phyloP scores from a whole-genome alignment of 2,329 filamentous ascomycete genomes.

The Ophiostoma ulmi region DNA sequence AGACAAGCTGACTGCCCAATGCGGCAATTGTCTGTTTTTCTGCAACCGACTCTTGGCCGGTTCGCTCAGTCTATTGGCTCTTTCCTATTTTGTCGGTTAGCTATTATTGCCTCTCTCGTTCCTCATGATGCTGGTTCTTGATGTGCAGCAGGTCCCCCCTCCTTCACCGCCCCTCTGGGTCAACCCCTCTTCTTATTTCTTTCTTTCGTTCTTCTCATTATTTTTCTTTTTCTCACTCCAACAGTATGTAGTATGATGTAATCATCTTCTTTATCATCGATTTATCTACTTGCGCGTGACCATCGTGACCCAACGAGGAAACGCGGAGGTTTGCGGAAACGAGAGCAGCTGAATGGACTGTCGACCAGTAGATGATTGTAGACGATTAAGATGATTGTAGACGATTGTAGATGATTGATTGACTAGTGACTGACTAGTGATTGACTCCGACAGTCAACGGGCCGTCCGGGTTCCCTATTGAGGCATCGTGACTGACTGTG shows the following conservation, averaged over 20 bases:
- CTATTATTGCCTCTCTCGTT: background rate
- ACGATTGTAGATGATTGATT: too few species aligned
- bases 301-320: background rate
- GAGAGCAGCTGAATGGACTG: background rate
- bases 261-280: background rate
- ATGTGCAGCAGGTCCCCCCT: constrained; percentile 12
- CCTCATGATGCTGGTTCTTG: constrained; percentile 15
- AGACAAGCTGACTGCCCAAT: background rate
- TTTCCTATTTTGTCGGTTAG: background rate
- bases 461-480: background rate
- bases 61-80: background rate
- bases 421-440: background rate
- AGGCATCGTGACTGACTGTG: background rate
- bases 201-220: background rate
- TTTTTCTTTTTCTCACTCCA: background rate
- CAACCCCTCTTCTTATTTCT: constrained; percentile 15
- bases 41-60: background rate
- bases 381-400: too few species aligned
- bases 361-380: background rate
- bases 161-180: constrained; percentile 21
- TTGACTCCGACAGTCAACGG: background rate
- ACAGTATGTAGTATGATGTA: constrained; percentile 3
- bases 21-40: background rate
- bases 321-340: constrained; percentile 10
- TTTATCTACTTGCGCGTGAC: background rate